Percentiles rank a stretch among this genome's conserved stretches.
These are phyloP conservation scores for Emydomyces testavorans DNA, from an alignment of 2,329 filamentous ascomycete species.

Conservation along the genomic window DNA sequence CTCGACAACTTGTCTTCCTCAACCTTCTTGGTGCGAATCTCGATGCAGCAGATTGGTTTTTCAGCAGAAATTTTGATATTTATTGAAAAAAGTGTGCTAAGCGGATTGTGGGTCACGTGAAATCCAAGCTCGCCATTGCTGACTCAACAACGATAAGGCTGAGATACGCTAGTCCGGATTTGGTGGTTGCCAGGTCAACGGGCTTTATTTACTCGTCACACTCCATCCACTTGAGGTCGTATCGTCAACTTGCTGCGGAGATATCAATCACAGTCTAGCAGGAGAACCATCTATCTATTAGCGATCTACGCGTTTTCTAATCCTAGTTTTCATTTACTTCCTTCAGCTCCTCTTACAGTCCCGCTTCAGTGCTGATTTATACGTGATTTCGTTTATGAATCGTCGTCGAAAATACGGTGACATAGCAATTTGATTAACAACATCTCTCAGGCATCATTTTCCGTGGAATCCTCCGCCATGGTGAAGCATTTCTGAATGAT, in stretches of 20 bases:
- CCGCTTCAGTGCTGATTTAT: not conserved
- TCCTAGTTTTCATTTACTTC: no score
- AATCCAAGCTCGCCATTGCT: not conserved
- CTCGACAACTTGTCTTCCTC: constrained; percentile 53
- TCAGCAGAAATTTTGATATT: no score
- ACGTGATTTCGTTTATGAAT: not conserved
- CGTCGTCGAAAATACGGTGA: not conserved
- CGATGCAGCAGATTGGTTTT: constrained; percentile 18
- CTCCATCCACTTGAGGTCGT: not conserved
- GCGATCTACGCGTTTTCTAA: no score
- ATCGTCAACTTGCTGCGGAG: not conserved
- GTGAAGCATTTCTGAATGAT: constrained; percentile 2
- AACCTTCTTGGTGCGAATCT: constrained; percentile 39
- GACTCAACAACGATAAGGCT: constrained; percentile 11
- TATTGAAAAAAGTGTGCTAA: constrained; percentile 18
- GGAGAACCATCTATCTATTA: no score
- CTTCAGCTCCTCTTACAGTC: not conserved
- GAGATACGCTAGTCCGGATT: constrained; percentile 13
- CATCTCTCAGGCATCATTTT: no score
- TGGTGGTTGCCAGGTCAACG: constrained; percentile 16
- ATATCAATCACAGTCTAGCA: not conserved
- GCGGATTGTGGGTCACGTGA: constrained; percentile 28
- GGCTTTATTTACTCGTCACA: constrained; percentile 13
- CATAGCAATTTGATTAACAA: not conserved
- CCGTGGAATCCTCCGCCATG: no score